Evolutionary conservation across 179 eudicot species (phyloP).

Genomic region (Sideroxylon spinosum): DNA sequence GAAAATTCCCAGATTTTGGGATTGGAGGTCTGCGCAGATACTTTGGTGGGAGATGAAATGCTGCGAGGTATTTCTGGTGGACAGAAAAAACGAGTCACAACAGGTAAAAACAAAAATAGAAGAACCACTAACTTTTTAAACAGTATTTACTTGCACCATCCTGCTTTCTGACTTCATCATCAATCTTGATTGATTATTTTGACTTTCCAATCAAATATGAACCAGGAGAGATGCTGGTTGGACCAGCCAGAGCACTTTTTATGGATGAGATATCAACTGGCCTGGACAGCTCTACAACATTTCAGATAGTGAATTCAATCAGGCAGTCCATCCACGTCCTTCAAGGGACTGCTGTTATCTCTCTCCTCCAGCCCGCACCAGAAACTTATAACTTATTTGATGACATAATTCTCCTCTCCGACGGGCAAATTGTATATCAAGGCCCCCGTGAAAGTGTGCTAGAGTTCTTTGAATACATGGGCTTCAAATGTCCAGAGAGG

Average conservation of each 20-base stretch:
- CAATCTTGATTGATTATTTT: neutral
- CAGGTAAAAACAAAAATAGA: too few species aligned
- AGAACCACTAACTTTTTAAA: too few species aligned
- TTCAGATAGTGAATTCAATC: constrained; percentile 38
- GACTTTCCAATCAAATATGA: neutral
- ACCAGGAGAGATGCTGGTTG: constrained; percentile 45
- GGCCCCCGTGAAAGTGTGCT: constrained; percentile 40
- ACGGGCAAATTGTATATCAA: constrained; percentile 37
- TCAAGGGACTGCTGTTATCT: constrained; percentile 42
- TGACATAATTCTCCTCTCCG: constrained; percentile 41
- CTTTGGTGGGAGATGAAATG: too few species aligned
- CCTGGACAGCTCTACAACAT: constrained; percentile 49
- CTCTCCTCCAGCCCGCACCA: constrained; percentile 46
- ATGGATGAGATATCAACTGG: constrained; percentile 48
- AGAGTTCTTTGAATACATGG: constrained; percentile 41
- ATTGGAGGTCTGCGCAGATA: too few species aligned
- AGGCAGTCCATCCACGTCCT: constrained; percentile 34
- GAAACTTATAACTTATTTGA: constrained; percentile 34
- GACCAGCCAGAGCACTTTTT: constrained; percentile 32
- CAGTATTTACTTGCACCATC: too few species aligned
- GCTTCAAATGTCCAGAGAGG: constrained; percentile 43
- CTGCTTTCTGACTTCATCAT: too few species aligned
- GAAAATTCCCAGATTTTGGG: too few species aligned
- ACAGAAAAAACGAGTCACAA: too few species aligned
- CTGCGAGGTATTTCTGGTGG: too few species aligned